phyloP scores from a whole-genome alignment of 495 filamentous ascomycete species.

The Hypoxylon lenormandii region DNA sequence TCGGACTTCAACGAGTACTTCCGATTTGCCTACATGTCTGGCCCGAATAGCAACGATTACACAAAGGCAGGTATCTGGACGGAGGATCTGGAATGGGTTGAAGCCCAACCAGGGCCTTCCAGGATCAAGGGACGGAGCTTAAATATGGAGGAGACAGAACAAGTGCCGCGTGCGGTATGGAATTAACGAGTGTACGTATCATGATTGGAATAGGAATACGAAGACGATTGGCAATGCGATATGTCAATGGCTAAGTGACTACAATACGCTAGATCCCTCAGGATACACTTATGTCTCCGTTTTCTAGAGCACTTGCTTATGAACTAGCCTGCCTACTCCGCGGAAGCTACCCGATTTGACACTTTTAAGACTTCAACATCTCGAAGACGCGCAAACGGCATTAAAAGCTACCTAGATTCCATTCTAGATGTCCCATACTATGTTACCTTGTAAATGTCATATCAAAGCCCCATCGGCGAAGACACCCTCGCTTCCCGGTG shows the following conservation, averaged over 20 bases:
- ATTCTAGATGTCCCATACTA: no score
- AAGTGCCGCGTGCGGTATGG: slow-evolving; percentile 36
- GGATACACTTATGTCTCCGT: neutral
- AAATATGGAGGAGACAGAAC: slow-evolving; percentile 22
- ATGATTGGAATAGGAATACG: slow-evolving; percentile 10
- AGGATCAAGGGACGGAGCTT: slow-evolving; percentile 50
- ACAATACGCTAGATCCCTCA: neutral
- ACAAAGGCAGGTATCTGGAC: slow-evolving; percentile 84
- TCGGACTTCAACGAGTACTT: slow-evolving; percentile 75
- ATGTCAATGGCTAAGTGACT: neutral
- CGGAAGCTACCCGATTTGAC: no score
- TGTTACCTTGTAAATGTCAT: no score
- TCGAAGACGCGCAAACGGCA: no score
- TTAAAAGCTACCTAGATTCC: no score
- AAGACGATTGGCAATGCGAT: neutral
- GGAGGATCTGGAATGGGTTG: slow-evolving; percentile 73
- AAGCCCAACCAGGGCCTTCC: slow-evolving; percentile 64
- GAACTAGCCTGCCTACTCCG: no score
- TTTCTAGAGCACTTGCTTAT: no score
- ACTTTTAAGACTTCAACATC: no score
- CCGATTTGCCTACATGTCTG: slow-evolving; percentile 82
- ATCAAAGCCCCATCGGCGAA: no score
- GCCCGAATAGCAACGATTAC: slow-evolving; percentile 76
- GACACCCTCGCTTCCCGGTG: no score
- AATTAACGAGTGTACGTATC: slow-evolving; percentile 27